Evolutionary conservation across 768 basidiomycete genomes (phyloP).

Genomic region (Mycena epipterygia): DNA sequence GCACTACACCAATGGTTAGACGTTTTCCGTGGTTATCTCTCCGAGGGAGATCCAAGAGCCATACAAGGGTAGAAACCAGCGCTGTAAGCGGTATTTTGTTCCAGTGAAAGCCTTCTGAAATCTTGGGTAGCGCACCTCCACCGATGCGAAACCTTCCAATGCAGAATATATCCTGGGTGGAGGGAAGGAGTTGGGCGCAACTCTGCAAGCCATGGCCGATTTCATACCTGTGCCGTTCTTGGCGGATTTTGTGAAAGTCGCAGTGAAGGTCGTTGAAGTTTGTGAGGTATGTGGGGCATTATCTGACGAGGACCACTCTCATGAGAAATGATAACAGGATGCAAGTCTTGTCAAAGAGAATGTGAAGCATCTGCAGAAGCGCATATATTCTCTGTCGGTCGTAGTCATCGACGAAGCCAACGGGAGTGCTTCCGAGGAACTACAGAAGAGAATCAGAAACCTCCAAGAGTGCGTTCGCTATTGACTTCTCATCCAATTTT

Average conservation of each 20-base stretch:
- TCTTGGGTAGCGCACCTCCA: too few relatives aligned
- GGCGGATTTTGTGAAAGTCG: too few relatives aligned
- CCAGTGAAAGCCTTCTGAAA: too few relatives aligned
- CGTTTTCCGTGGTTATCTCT: too few relatives aligned
- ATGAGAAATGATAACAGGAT: conserved; percentile 5
- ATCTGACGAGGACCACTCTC: not conserved
- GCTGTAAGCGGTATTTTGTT: too few relatives aligned
- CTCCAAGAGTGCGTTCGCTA: not conserved
- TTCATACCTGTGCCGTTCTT: not conserved
- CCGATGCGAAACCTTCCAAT: too few relatives aligned
- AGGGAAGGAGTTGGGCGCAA: not conserved
- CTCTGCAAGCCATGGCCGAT: not conserved
- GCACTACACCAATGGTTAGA: too few relatives aligned
- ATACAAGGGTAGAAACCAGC: too few relatives aligned
- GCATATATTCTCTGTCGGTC: not conserved
- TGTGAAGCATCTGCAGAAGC: not conserved
- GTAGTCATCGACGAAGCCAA: not conserved
- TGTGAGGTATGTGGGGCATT: not conserved
- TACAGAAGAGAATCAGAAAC: not conserved
- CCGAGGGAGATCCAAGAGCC: too few relatives aligned
- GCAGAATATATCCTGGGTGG: not conserved
- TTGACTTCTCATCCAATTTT: too few relatives aligned
- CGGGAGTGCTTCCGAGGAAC: not conserved
- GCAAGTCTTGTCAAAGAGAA: conserved; percentile 5
- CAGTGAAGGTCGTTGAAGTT: too few relatives aligned